Evolutionary conservation across 2,329 filamentous ascomycete genomes (phyloP).

Genomic region (Ophiostoma angusticollis): DNA sequence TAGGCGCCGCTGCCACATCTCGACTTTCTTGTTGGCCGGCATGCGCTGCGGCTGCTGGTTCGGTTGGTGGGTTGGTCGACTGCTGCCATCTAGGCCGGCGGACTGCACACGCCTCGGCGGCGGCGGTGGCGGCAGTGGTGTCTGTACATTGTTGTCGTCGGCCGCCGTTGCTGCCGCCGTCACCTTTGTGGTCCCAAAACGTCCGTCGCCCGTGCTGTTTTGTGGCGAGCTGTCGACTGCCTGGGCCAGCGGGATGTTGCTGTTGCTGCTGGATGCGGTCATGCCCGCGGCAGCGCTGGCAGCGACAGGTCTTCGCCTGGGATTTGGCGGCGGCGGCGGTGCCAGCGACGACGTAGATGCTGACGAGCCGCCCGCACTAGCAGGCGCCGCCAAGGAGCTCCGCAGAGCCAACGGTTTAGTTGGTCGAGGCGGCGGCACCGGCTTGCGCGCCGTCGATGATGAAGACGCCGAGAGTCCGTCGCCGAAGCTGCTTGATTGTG

Average conservation of each 20-base stretch:
- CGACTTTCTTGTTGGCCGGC: conserved; percentile 51
- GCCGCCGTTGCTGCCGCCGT: conserved; percentile 11
- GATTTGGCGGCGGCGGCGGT: neutral
- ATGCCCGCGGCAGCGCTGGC: conserved; percentile 3
- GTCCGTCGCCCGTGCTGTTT: too few species aligned
- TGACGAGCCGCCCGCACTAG: conserved; percentile 7
- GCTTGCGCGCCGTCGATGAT: conserved; percentile 15
- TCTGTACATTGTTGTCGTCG: conserved; percentile 8
- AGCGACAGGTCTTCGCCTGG: conserved; percentile 4
- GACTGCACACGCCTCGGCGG: conserved; percentile 7
- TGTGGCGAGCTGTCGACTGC: too few species aligned
- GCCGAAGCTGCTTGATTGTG: neutral
- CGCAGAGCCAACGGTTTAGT: conserved; percentile 43
- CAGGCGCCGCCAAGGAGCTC: conserved; percentile 24
- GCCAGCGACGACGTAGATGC: conserved; percentile 1
- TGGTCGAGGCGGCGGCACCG: conserved; percentile 40
- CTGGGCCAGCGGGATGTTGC: too few species aligned
- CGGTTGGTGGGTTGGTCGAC: conserved; percentile 6
- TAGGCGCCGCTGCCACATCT: conserved; percentile 58
- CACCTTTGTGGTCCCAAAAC: too few species aligned
- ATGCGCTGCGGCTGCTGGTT: conserved; percentile 10
- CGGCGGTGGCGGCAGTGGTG: conserved; percentile 10
- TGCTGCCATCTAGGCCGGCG: conserved; percentile 7
- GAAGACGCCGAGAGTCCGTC: neutral
- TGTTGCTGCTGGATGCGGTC: neutral